phyloP scores from a whole-genome alignment of 257 asterid genomes.

The Solanum etuberosum region DNA sequence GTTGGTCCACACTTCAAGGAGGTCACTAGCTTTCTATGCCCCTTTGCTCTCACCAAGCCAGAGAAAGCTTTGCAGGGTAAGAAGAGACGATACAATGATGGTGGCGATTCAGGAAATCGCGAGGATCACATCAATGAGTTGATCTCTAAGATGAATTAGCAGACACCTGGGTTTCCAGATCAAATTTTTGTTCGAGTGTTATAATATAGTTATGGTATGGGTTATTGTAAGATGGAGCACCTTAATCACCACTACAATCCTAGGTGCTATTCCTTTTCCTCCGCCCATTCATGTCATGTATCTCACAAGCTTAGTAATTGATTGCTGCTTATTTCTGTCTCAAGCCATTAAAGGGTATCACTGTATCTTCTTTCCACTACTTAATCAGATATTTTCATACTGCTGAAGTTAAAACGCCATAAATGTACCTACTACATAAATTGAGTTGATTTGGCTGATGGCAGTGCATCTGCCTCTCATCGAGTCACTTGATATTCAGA shows the following conservation, averaged over 20 bases:
- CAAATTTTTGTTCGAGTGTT: not conserved
- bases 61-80: conserved; percentile 67
- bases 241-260: not conserved
- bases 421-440: not conserved
- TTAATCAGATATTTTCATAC: not conserved
- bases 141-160: conserved; percentile 69
- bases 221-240: not conserved
- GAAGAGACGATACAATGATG: conserved; percentile 66
- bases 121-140: conserved; percentile 59
- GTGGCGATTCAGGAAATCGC: conserved; percentile 88
- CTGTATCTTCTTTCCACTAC: not conserved
- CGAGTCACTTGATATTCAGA: not conserved
- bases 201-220: not conserved
- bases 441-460: not conserved
- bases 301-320: not conserved
- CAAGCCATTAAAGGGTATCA: not conserved
- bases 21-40: conserved; percentile 55
- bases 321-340: not conserved
- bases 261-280: not conserved
- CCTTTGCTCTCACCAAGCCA: conserved; percentile 62
- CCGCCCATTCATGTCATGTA: not conserved
- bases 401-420: not conserved
- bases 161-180: not conserved
- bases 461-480: not conserved
- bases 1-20: conserved; percentile 60